phyloP scores from a whole-genome alignment of 2,329 filamentous ascomycete species.

The Aspergillus glaucus region DNA sequence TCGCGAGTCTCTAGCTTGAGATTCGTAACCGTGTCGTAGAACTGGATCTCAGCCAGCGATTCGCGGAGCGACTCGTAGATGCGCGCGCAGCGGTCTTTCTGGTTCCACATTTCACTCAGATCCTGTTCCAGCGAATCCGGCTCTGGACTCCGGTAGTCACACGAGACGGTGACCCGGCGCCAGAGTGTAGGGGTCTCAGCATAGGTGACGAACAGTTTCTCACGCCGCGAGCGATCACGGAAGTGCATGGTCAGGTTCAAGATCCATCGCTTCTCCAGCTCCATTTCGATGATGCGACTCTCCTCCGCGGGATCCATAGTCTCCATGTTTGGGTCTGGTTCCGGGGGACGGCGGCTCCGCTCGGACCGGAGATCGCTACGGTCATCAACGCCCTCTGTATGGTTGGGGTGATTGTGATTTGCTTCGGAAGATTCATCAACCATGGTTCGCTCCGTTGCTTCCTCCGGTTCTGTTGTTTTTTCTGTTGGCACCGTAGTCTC shows the following conservation, averaged over 20 bases:
- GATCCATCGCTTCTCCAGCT: slow-evolving; percentile 87
- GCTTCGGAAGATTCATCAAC: slow-evolving; percentile 25
- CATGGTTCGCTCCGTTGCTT: slow-evolving; percentile 19
- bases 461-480: background rate
- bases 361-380: slow-evolving; percentile 20
- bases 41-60: slow-evolving; percentile 86
- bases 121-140: slow-evolving; percentile 80
- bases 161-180: slow-evolving; percentile 84
- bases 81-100: slow-evolving; percentile 84
- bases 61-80: slow-evolving; percentile 95
- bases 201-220: slow-evolving; percentile 98
- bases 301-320: slow-evolving; percentile 20
- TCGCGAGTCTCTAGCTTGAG: slow-evolving; percentile 86
- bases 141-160: slow-evolving; percentile 80
- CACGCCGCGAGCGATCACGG: slow-evolving; percentile 80
- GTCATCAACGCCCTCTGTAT: slow-evolving; percentile 7
- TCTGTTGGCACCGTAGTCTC: slow-evolving; percentile 2
- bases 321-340: slow-evolving; percentile 12
- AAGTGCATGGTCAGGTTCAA: slow-evolving; percentile 98
- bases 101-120: slow-evolving; percentile 68
- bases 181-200: slow-evolving; percentile 72
- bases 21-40: slow-evolving; percentile 93
- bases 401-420: slow-evolving; percentile 5
- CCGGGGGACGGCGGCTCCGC: slow-evolving; percentile 15
- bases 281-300: slow-evolving; percentile 57